Evolutionary conservation across 2,329 filamentous ascomycete species (phyloP), one percentile per base, ranked within the genome.

Genomic region (Colletotrichum orchidophilum): DNA sequence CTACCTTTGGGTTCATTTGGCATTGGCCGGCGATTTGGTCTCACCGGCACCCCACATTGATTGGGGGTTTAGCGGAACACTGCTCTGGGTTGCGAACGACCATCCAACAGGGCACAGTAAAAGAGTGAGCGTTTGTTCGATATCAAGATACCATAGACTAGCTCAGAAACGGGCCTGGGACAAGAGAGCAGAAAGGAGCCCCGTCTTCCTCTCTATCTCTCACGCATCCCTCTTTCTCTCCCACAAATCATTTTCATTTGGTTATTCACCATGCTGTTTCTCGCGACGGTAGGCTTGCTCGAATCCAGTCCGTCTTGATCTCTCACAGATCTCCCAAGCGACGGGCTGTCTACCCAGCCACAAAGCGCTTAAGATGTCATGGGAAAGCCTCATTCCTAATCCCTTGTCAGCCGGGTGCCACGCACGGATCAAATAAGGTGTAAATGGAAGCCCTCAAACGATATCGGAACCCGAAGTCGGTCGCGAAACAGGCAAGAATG

Each of bases 121-220:
- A 27, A 60, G 68, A 63, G 26, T 46, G 35, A 71, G 68, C 68
- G 68, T 68, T 68, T 63, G 33, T 63, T 69, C 39, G 15, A 53
- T 59, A 63, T n/a, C 26, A 59, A 46, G 68, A 71, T 71, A 71
- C 68, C 64, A 68, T 71, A 71, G 68, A 71, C 42, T 33, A 27
- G 54, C 61, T 59, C 62, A 49, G 46, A 31, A 70, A 24, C 18
- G 29, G 15, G n/a, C 18, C 24, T 46, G 60, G 31, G 24, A 9
- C 33, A 33, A 31, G 29, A 46, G 21, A 18, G 49, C 29, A 29
- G 15, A 53, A 39, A 18, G 21, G 15, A 11, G 46, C 12, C 9
- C 13, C 13, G 26, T 12, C 1, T 26, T 35, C 13, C 12, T 15
- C 5, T 49, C 12, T 21, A 18, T 46, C 18, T n/a, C 39, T 7